These are phyloP conservation scores for Caloboletus firmus DNA, from an alignment of 1,284 basidiomycete genomes.

Conservation along the genomic window DNA sequence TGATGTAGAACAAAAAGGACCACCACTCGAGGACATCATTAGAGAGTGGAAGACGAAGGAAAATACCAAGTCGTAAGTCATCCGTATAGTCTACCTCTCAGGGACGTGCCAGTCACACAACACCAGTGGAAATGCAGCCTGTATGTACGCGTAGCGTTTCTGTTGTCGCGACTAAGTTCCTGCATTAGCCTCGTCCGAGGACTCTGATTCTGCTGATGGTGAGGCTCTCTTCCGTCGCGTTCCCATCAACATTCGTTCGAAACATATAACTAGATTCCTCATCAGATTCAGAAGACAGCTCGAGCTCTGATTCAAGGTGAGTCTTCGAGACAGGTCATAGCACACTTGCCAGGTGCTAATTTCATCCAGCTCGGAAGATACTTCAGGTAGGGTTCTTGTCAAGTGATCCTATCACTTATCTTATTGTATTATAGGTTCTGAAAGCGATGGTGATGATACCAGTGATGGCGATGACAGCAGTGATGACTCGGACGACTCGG, in stretches of 20 bases:
- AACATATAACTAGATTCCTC: slow-evolving; percentile 29
- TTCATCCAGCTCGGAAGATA: slow-evolving; percentile 31
- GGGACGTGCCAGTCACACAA: slow-evolving; percentile 5
- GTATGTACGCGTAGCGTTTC: slow-evolving; percentile 28
- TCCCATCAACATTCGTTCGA: not conserved
- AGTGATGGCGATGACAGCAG: slow-evolving; percentile 14
- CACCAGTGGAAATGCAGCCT: slow-evolving; percentile 28
- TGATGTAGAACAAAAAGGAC: slow-evolving; percentile 45
- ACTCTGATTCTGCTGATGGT: slow-evolving; percentile 29
- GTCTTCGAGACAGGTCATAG: slow-evolving; percentile 21
- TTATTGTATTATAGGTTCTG: slow-evolving; percentile 20
- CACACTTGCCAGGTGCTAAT: slow-evolving; percentile 10
- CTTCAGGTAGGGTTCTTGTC: slow-evolving; percentile 23
- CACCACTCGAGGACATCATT: slow-evolving; percentile 61
- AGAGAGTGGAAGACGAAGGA: slow-evolving; percentile 55
- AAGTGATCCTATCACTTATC: not conserved
- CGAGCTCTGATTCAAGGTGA: slow-evolving; percentile 21
- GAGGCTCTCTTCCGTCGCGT: not conserved
- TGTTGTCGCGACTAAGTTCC: slow-evolving; percentile 15
- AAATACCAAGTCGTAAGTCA: slow-evolving; percentile 25
- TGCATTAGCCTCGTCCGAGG: slow-evolving; percentile 25
- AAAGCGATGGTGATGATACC: slow-evolving; percentile 5
- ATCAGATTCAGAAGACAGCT: slow-evolving; percentile 35
- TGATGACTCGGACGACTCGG: slow-evolving; percentile 7
- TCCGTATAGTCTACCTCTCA: not conserved